Evolutionary conservation across 495 filamentous ascomycete genomes (phyloP), one percentile per base, ranked within the genome.

Genomic region (Penicillium argentinense): DNA sequence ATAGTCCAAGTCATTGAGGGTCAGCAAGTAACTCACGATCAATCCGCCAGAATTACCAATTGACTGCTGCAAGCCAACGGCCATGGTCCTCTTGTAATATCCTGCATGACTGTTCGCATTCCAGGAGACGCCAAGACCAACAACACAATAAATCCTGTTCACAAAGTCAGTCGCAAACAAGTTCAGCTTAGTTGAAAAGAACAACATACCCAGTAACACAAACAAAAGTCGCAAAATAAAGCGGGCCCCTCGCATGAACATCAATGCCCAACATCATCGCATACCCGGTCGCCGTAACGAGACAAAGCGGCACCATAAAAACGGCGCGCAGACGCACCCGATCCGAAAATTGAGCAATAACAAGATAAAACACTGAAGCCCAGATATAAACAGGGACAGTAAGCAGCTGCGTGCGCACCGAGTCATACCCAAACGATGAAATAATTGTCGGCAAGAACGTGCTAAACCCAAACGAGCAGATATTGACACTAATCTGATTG

Each of bases 301-400:
- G 19, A 52, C 48, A 56, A 9, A 47, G 37, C 1, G 46, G 48
- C 9, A 51, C 39, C 38, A 56, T 45, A 19, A 56, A 49, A 7
- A 48, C 37, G 11, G 48, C 53, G 28, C 53, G 34, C 48, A 46
- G 47, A 13, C 46, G 43, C n/a, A 56, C 37, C 34, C 42, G 24
- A 18, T 56, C 53, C 6, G 53, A 56, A 1, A 52, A 9, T 33
- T 47, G 39, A 12, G 48, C 47, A 23, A 56, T 29, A 9, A 44
- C 40, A 9, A 56, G 22, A 16, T 51, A 51, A 14, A 49, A 56
- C 1, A 45, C 32, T 1, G 42, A 51, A 26, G 53, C 42, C 46
- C 47, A 51, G 16, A 53, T 49, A 45, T 53, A 57, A 12, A 57
- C 54, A 17, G 54, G 54, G 6, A 57, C 42, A 8, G 54, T 57